Evolutionary conservation across 2,329 filamentous ascomycete species (phyloP).

Genomic region (Sporothrix brasiliensis): DNA sequence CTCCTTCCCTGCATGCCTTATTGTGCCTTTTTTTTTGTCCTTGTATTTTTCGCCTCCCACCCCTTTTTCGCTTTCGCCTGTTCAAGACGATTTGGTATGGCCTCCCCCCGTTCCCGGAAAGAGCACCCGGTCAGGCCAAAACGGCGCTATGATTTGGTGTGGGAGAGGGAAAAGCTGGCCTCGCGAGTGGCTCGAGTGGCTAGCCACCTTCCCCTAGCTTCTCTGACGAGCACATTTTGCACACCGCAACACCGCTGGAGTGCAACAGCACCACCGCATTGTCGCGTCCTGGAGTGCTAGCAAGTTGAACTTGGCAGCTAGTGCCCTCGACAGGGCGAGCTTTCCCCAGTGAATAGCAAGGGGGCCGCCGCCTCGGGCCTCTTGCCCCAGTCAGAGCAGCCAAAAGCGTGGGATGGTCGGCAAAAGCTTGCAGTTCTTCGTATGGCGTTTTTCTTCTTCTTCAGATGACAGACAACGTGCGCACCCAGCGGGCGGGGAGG

Average conservation of each 20-base stretch:
- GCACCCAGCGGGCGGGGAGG: too few relatives aligned
- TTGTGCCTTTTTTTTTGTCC: background rate
- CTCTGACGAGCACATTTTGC: background rate
- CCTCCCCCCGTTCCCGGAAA: slow-evolving; percentile 15
- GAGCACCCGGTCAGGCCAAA: background rate
- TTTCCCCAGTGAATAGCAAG: background rate
- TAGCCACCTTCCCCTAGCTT: slow-evolving; percentile 12
- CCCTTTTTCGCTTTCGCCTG: slow-evolving; percentile 9
- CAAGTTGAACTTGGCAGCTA: slow-evolving; percentile 25
- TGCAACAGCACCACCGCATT: background rate
- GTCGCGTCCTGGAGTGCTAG: too few relatives aligned
- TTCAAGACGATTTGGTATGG: background rate
- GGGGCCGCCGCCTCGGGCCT: background rate
- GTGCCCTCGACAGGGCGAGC: slow-evolving; percentile 18
- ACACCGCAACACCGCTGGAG: slow-evolving; percentile 16
- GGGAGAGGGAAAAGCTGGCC: too few relatives aligned
- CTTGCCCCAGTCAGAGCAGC: background rate
- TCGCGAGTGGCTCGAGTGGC: too few relatives aligned
- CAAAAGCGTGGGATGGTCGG: background rate
- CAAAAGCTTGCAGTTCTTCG: background rate
- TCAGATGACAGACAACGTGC: background rate
- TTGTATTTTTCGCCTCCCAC: slow-evolving; percentile 24
- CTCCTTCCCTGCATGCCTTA: background rate
- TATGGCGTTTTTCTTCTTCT: background rate
- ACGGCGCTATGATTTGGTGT: slow-evolving; percentile 6